Evolutionary conservation across 2,329 filamentous ascomycete genomes (phyloP).

Genomic region (Diatrype stigma): DNA sequence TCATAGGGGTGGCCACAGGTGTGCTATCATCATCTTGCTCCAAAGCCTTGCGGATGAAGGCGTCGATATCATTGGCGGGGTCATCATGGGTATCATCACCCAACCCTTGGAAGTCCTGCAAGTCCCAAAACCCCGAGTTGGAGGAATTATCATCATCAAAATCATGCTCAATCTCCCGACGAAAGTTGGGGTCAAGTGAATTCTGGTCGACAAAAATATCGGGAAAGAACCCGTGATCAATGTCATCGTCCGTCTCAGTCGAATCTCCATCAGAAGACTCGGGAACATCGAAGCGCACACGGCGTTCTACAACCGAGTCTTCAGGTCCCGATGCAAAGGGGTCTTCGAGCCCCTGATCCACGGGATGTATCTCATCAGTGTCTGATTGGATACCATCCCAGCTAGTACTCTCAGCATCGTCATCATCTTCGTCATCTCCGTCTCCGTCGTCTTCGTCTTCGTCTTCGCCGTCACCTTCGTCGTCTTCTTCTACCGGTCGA

Average conservation of each 20-base stretch:
- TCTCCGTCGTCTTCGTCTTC: constrained; percentile 34
- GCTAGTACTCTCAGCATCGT: constrained; percentile 40
- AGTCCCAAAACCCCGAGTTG: constrained; percentile 61
- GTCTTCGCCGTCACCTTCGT: constrained; percentile 36
- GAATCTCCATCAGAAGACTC: constrained; percentile 64
- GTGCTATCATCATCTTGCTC: constrained; percentile 36
- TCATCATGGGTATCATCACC: constrained; percentile 29
- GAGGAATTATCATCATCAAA: constrained; percentile 51
- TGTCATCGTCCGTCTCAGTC: constrained; percentile 58
- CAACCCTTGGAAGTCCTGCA: constrained; percentile 54
- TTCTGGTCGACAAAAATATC: constrained; percentile 76
- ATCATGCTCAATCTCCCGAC: constrained; percentile 69
- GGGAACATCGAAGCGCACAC: constrained; percentile 70
- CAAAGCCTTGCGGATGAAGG: constrained; percentile 30
- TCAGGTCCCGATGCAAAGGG: constrained; percentile 23
- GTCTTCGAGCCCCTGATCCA: constrained; percentile 30
- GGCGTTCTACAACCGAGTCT: constrained; percentile 44
- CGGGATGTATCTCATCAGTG: constrained; percentile 35
- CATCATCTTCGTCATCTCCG: constrained; percentile 31
- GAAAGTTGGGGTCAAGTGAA: constrained; percentile 66
- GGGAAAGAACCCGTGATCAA: constrained; percentile 61
- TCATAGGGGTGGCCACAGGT: constrained; percentile 37
- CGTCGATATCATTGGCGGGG: constrained; percentile 39
- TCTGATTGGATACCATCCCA: constrained; percentile 54
- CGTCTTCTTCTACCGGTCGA: constrained; percentile 45